A percentile compares a stretch with the other conserved stretches of the same genome.
These are phyloP conservation scores for Spiromastix sp. DNA, from an alignment of 2,329 filamentous ascomycete genomes.

Conservation along the genomic window DNA sequence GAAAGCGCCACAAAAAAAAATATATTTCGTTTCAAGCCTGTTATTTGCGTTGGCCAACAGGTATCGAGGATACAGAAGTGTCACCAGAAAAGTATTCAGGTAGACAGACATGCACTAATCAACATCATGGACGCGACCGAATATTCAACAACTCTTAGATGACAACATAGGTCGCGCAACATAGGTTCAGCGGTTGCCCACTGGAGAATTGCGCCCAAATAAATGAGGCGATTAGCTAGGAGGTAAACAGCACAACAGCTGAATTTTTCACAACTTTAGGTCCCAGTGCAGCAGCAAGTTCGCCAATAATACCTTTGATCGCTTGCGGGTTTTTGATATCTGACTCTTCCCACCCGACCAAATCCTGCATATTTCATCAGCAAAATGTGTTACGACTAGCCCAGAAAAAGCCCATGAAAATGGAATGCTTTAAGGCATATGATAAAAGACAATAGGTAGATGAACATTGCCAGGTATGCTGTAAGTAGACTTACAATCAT, in stretches of 20 bases:
- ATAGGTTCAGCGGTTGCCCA: no score
- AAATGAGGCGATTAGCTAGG: background rate
- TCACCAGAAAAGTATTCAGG: no score
- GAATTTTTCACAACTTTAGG: slow-evolving; percentile 31
- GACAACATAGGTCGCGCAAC: no score
- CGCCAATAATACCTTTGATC: slow-evolving; percentile 37
- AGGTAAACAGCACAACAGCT: slow-evolving; percentile 27
- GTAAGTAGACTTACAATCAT: slow-evolving; percentile 26
- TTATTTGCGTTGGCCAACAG: no score
- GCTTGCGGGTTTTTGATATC: slow-evolving; percentile 32
- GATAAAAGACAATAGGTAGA: background rate
- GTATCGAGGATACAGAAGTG: no score
- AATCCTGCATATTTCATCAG: slow-evolving; percentile 23
- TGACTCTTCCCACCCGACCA: slow-evolving; percentile 37
- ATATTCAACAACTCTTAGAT: no score
- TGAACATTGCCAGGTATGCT: background rate
- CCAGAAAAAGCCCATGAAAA: background rate
- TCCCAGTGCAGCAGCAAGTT: slow-evolving; percentile 36
- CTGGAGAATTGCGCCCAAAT: no score
- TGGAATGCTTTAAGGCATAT: background rate
- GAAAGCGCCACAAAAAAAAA: no score
- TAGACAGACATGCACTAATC: no score
- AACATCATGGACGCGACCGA: no score
- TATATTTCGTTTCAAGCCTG: no score
- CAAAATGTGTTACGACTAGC: background rate